Percentiles rank a stretch among this genome's conserved stretches.
These are phyloP conservation scores for Epichloe aotearoae DNA, from an alignment of 2,329 filamentous ascomycete genomes.

Conservation along the genomic window DNA sequence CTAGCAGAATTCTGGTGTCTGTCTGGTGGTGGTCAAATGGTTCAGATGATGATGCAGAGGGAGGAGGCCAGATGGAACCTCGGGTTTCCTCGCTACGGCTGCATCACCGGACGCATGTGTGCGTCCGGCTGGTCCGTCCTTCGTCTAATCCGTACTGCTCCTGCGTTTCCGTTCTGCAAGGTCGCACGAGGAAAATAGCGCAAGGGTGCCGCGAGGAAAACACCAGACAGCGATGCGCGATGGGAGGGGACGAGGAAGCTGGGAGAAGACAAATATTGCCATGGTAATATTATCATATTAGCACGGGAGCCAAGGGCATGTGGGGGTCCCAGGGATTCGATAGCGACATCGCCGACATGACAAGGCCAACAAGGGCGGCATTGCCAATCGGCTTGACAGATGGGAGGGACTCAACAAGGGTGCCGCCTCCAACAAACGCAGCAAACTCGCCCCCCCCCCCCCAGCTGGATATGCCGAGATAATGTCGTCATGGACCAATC, in stretches of 20 bases:
- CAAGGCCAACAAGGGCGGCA: not conserved
- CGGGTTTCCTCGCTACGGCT: not conserved
- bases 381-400: not conserved
- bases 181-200: slow-evolving; percentile 6
- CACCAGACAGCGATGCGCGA: too few species aligned
- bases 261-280: too few species aligned
- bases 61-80: not conserved
- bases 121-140: not conserved
- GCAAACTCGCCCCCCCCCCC: not conserved
- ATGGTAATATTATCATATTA: too few species aligned
- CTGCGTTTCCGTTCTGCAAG: not conserved
- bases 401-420: too few species aligned
- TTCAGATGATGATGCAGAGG: not conserved
- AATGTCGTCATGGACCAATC: too few species aligned
- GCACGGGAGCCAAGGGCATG: not conserved
- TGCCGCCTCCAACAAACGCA: too few species aligned
- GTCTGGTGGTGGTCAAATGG: not conserved
- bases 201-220: not conserved
- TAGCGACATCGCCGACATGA: not conserved
- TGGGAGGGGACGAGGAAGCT: not conserved
- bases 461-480: not conserved
- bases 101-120: not conserved
- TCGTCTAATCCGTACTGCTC: not conserved
- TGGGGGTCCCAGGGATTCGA: not conserved
- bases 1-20: too few species aligned